These are phyloP conservation scores for Leccinum uliginosum DNA, from an alignment of 768 basidiomycete species.

Conservation along the genomic window DNA sequence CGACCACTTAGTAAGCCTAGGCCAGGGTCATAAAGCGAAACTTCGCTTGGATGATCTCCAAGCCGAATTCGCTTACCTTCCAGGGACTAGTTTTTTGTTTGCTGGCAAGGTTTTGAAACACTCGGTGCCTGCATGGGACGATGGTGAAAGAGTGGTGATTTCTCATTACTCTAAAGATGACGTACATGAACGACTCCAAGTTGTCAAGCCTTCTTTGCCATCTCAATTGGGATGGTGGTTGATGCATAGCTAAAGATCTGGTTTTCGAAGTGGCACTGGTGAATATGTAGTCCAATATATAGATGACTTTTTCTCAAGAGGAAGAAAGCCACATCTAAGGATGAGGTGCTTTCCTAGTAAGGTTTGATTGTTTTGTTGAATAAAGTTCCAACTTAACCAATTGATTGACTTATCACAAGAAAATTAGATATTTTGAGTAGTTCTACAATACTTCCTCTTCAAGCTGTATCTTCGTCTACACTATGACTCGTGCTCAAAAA, in stretches of 20 bases:
- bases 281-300: background rate
- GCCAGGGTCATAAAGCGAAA: background rate
- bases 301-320: background rate
- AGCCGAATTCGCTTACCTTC: background rate
- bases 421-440: too few relatives aligned
- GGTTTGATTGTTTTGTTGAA: too few relatives aligned
- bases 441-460: background rate
- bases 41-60: background rate
- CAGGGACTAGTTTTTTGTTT: background rate
- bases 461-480: background rate
- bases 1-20: background rate
- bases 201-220: background rate
- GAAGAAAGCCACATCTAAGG: too few relatives aligned
- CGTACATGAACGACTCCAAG: background rate
- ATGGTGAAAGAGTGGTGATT: background rate
- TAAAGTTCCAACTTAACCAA: too few relatives aligned
- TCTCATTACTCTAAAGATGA: background rate
- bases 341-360: too few relatives aligned
- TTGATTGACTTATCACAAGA: too few relatives aligned
- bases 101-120: background rate
- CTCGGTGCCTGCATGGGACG: background rate
- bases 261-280: background rate
- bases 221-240: background rate
- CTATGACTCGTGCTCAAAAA: background rate
- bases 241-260: background rate